These are phyloP conservation scores for Saccharomycopsis vini DNA, from an alignment of 805 yeast genomes.

Conservation along the genomic window DNA sequence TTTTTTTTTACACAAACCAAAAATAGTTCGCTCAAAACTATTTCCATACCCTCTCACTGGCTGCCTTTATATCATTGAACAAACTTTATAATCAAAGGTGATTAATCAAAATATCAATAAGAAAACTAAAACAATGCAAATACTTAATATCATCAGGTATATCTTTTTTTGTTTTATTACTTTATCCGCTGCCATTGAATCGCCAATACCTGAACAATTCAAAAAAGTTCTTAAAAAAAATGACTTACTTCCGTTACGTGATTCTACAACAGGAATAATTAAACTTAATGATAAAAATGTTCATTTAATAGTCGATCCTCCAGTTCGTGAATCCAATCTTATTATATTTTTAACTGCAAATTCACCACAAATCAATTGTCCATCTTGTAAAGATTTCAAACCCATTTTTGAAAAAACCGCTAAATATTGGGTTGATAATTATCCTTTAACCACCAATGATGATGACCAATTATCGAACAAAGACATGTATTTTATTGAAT, in stretches of 20 bases:
- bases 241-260: background rate
- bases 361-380: slow-evolving; percentile 7
- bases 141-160: no score
- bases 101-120: no score
- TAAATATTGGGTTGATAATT: background rate
- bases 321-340: slow-evolving; percentile 8
- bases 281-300: slow-evolving; percentile 9
- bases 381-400: slow-evolving; percentile 11
- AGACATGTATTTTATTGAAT: slow-evolving; percentile 37
- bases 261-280: background rate
- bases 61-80: no score
- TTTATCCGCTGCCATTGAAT: no score
- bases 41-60: no score
- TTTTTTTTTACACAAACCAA: no score
- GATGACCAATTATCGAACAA: slow-evolving; percentile 20
- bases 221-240: background rate
- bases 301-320: slow-evolving; percentile 1
- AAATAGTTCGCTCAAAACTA: no score
- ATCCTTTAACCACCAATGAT: background rate
- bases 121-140: no score
- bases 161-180: no score
- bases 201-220: background rate
- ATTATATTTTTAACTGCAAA: slow-evolving; percentile 15
- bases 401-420: slow-evolving; percentile 14
- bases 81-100: no score